Conservation (phyloP, 345 rosid genomes). For the Crucihimalaya himalaica region DNA sequence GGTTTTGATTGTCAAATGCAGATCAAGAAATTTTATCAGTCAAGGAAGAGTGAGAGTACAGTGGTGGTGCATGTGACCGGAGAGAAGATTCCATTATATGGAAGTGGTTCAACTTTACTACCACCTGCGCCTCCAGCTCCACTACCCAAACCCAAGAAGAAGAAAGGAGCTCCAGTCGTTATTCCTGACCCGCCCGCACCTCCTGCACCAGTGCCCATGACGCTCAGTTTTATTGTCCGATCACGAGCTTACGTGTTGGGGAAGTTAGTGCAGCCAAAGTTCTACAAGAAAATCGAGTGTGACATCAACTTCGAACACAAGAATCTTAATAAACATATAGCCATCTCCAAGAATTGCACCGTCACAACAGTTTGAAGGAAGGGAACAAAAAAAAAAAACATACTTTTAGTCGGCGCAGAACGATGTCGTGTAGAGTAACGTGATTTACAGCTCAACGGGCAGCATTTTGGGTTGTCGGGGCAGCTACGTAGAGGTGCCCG, state of each 20-base stretch:
- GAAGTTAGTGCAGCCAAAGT: slow-evolving; percentile 81
- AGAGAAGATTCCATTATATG: slow-evolving; percentile 79
- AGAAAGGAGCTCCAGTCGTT: slow-evolving; percentile 20
- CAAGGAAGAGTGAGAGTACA: slow-evolving; percentile 72
- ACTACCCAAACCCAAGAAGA: slow-evolving; percentile 35
- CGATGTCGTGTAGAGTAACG: slow-evolving; percentile 28
- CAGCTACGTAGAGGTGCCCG: slow-evolving; percentile 35
- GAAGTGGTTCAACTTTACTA: slow-evolving; percentile 71
- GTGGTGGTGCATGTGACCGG: slow-evolving; percentile 59
- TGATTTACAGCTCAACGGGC: slow-evolving; percentile 58
- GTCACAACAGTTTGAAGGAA: slow-evolving; percentile 42
- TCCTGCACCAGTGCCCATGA: slow-evolving; percentile 63
- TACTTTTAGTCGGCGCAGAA: not conserved
- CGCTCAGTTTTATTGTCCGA: slow-evolving; percentile 56
- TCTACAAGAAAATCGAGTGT: slow-evolving; percentile 67
- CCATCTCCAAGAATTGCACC: slow-evolving; percentile 74
- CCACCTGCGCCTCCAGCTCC: slow-evolving; percentile 66
- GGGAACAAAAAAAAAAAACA: not conserved
- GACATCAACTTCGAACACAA: slow-evolving; percentile 61
- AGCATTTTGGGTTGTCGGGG: slow-evolving; percentile 45
- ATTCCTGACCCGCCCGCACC: slow-evolving; percentile 45
- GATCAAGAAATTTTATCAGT: slow-evolving; percentile 79
- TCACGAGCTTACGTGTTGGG: slow-evolving; percentile 92
- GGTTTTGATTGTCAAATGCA: slow-evolving; percentile 36
- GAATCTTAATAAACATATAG: slow-evolving; percentile 61